phyloP scores from a whole-genome alignment of 108 stramenopile species.

The Cylindrotheca closterium region DNA sequence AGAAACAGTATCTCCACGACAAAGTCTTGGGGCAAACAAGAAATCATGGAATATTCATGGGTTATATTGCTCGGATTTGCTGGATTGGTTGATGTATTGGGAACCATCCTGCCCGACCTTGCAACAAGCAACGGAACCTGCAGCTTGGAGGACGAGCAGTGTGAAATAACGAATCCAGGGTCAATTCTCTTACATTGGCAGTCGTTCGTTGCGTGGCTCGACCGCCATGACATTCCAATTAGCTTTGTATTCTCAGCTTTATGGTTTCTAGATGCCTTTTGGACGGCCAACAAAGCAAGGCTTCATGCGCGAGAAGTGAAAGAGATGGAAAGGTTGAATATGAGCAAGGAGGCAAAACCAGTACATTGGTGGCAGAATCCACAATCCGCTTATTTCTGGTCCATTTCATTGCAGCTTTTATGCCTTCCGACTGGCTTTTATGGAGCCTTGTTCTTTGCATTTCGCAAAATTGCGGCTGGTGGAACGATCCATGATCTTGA shows the following conservation, averaged over 20 bases:
- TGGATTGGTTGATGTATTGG: conserved; percentile 8
- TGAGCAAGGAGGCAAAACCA: background rate
- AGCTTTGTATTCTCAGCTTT: conserved; percentile 39
- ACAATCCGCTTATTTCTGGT: conserved; percentile 17
- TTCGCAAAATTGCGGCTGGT: conserved; percentile 1
- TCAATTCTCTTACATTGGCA: background rate
- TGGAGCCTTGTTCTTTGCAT: conserved; percentile 12
- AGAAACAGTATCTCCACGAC: too few relatives aligned
- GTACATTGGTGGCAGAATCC: conserved; percentile 18
- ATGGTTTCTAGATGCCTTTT: conserved; percentile 46
- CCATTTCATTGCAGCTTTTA: conserved; percentile 31
- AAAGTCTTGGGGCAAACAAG: too few relatives aligned
- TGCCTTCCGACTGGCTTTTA: conserved; percentile 51
- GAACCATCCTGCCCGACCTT: background rate
- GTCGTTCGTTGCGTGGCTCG: background rate
- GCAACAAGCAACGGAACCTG: background rate
- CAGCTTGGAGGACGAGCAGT: background rate
- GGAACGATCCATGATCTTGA: conserved; percentile 10
- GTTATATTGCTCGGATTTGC: conserved; percentile 7
- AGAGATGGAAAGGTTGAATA: conserved; percentile 18
- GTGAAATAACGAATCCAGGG: background rate
- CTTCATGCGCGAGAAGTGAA: conserved; percentile 10
- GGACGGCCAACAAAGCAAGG: conserved; percentile 13
- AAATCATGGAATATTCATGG: conserved; percentile 5
- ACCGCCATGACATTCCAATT: conserved; percentile 13